phyloP scores from a whole-genome alignment of 257 asterid species.

The Solanum bulbocastanum region DNA sequence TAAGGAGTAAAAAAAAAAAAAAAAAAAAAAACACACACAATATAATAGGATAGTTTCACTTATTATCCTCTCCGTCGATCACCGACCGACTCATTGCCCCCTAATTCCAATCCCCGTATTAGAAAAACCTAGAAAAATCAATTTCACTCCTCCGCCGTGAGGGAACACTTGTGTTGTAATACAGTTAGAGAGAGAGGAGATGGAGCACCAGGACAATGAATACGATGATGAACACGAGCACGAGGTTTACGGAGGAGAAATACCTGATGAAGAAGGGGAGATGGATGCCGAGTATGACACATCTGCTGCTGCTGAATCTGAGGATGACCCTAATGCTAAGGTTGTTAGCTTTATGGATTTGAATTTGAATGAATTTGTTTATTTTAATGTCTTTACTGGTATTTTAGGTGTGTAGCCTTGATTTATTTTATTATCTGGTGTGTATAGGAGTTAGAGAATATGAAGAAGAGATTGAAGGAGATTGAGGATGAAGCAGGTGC shows the following conservation, averaged over 20 bases:
- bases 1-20: background rate
- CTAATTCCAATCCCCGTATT: background rate
- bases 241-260: conserved; percentile 14
- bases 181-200: background rate
- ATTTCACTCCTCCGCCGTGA: background rate
- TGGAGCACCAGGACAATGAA: background rate
- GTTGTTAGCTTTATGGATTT: background rate
- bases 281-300: conserved; percentile 12
- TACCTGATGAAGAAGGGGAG: conserved; percentile 8
- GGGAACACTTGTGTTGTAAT: background rate
- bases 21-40: background rate
- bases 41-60: background rate
- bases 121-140: background rate
- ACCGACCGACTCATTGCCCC: background rate
- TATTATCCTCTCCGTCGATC: conserved; percentile 1
- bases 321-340: conserved; percentile 5
- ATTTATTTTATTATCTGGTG: background rate
- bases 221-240: conserved; percentile 4
- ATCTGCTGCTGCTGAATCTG: conserved; percentile 2
- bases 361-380: background rate
- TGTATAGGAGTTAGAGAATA: conserved; percentile 58
- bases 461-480: conserved; percentile 70
- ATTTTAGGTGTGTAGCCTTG: background rate
- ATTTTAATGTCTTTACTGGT: background rate
- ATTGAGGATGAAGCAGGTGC: conserved; percentile 81